Base-by-base conservation (phyloP, 108 stramenopile species). In the Cyclotella choctawhatcheeana region DNA sequence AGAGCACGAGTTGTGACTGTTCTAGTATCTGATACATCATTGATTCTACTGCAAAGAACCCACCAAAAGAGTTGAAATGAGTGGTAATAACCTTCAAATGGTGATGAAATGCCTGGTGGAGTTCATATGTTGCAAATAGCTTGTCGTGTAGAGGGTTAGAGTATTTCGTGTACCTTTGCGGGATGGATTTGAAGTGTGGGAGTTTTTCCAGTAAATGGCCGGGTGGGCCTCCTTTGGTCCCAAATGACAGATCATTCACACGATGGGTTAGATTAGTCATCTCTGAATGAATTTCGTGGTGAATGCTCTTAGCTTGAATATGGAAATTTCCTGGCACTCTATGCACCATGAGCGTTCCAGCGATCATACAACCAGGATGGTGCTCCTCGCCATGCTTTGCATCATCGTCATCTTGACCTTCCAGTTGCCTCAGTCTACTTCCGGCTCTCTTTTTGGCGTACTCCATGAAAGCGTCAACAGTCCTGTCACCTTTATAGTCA, bases 251-350 rank as follows among this genome's bases (percentile, higher is more conserved):
- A 58, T 94, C 84, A 71, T 97, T 93, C 27, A 97, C 97, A 37
- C 93, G 63, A 80, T 97, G 98, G 12, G 93, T 91, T 27, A 99
- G 56, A 68, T 98, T 98, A 1, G 97, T 94, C 89, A 93, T 92
- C 68, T 92, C 90, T 30, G 96, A 80, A 83, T 98, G 94, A 48
- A 99, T 58, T 69, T 86, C 85, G 77, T 98, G 97, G 65, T 90
- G 85, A 63, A 90, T 88, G n/a, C 92, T 94, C 62, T 88, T 92
- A 56, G 96, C 95, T 82, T 97, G 97, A 60, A 99, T 87, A 76
- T 97, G 96, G 79, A 99, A 97, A 71, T 97, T 99, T 0, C 98
- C 98, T 4, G 98, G 98, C 8, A 98, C 98, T 34, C 98, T 92
- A 79, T 98, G 97, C 22, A 98, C 95, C 82, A 88, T 84, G 20